phyloP scores from a whole-genome alignment of 106 monocot species.

The Dendrobium officinale region DNA sequence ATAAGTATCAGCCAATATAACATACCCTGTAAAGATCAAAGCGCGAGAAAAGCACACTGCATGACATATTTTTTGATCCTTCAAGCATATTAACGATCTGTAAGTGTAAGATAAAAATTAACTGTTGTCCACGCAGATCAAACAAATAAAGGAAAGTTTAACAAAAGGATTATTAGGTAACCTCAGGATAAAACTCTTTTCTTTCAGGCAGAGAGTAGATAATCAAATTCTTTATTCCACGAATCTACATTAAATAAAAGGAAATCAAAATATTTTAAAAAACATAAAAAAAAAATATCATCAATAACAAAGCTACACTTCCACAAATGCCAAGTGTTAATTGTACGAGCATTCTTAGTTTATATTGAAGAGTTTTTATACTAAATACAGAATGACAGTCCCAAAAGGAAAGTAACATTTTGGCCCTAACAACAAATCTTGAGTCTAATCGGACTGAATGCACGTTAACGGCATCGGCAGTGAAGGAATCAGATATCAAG shows the following conservation, averaged over 20 bases:
- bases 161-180: conserved; percentile 6
- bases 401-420: background rate
- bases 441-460: background rate
- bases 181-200: conserved; percentile 91
- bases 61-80: conserved; percentile 35
- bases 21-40: conserved; percentile 50
- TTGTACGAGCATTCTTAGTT: too few relatives aligned
- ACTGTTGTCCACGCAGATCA: background rate
- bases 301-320: background rate
- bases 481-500: background rate
- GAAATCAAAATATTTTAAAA: background rate
- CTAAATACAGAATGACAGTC: background rate
- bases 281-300: background rate
- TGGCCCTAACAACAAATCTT: background rate
- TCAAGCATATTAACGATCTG: conserved; percentile 69
- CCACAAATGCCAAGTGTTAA: too few relatives aligned
- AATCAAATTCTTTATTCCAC: conserved; percentile 64
- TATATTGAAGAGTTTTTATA: background rate
- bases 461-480: background rate
- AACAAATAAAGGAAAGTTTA: background rate
- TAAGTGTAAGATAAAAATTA: background rate
- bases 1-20: background rate
- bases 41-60: conserved; percentile 52
- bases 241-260: conserved; percentile 53
- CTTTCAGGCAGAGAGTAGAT: conserved; percentile 89